Percentiles rank a stretch among this genome's conserved stretches.
Evolutionary conservation across 2,329 filamentous ascomycete species (phyloP).

Genomic region (Penicillium decumbens): DNA sequence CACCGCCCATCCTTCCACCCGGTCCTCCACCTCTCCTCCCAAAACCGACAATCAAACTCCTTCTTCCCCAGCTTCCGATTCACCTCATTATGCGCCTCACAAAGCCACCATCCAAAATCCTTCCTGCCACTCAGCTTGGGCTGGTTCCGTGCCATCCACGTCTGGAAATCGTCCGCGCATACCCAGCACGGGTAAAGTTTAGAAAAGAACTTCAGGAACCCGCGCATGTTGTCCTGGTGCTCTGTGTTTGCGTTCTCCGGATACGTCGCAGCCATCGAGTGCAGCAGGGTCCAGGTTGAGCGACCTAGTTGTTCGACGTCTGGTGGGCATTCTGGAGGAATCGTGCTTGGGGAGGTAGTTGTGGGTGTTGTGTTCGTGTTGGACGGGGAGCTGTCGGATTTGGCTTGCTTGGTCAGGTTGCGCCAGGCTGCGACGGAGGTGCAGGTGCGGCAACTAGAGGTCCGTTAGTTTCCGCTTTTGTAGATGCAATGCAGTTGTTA

Average conservation of each 20-base stretch:
- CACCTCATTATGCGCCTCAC: slow-evolving; percentile 49
- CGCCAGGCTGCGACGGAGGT: slow-evolving; percentile 47
- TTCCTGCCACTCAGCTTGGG: slow-evolving; percentile 53
- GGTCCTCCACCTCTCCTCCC: slow-evolving; percentile 92
- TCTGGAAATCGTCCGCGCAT: slow-evolving; percentile 86
- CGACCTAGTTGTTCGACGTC: slow-evolving; percentile 85
- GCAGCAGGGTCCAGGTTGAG: slow-evolving; percentile 86
- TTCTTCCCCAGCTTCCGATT: slow-evolving; percentile 78
- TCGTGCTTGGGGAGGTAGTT: slow-evolving; percentile 25
- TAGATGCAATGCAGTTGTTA: not conserved
- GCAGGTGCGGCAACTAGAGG: slow-evolving; percentile 46
- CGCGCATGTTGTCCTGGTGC: slow-evolving; percentile 70
- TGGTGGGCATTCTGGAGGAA: slow-evolving; percentile 70
- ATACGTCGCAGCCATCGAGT: slow-evolving; percentile 85
- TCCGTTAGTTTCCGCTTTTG: not conserved
- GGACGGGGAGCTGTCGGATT: slow-evolving; percentile 21
- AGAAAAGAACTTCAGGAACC: slow-evolving; percentile 76
- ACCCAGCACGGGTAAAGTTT: slow-evolving; percentile 93
- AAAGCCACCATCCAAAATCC: slow-evolving; percentile 49
- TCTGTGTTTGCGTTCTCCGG: slow-evolving; percentile 62
- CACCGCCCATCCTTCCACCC: slow-evolving; percentile 70
- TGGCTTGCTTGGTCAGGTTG: slow-evolving; percentile 41
- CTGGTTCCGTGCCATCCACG: slow-evolving; percentile 68
- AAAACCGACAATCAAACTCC: slow-evolving; percentile 80
- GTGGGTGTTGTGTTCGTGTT: slow-evolving; percentile 29